Percentiles rank a stretch among this genome's conserved stretches.
These are phyloP conservation scores for Apophysomyces elegans DNA, from an alignment of 371 early-diverging fungal genomes.

Conservation along the genomic window DNA sequence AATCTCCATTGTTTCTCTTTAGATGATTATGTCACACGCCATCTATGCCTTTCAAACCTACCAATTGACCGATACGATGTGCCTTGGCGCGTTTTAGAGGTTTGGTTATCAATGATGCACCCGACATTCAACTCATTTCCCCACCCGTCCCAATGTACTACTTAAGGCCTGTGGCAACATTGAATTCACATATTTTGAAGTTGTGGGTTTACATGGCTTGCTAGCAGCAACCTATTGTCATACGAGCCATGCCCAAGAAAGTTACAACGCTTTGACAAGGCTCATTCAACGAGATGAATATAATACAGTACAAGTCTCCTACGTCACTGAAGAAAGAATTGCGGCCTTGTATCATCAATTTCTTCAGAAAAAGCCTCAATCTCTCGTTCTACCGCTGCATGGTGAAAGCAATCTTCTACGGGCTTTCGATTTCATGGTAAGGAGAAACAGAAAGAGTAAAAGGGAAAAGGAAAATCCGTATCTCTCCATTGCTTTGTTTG, in stretches of 20 bases:
- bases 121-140: no score
- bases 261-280: constrained; percentile 6
- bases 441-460: background rate
- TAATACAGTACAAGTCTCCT: constrained; percentile 1
- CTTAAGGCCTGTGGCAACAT: constrained; percentile 15
- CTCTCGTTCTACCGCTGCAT: constrained; percentile 6
- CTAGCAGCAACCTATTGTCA: constrained; percentile 16
- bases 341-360: background rate
- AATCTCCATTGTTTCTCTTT: background rate
- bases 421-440: constrained; percentile 17
- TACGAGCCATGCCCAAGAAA: constrained; percentile 4
- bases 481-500: no score
- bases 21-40: background rate
- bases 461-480: background rate
- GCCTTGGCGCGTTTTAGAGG: background rate
- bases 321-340: background rate
- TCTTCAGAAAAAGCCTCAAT: background rate
- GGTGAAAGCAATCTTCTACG: background rate
- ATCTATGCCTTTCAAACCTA: constrained; percentile 2
- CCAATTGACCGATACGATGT: background rate
- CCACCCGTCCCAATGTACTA: background rate
- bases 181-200: constrained; percentile 13
- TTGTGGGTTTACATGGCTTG: background rate
- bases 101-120: background rate
- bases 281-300: background rate